Evolutionary conservation across 164 flowering plant genomes (phyloP), one percentile per base, ranked within the genome.

Genomic region (Pachysandra terminalis): DNA sequence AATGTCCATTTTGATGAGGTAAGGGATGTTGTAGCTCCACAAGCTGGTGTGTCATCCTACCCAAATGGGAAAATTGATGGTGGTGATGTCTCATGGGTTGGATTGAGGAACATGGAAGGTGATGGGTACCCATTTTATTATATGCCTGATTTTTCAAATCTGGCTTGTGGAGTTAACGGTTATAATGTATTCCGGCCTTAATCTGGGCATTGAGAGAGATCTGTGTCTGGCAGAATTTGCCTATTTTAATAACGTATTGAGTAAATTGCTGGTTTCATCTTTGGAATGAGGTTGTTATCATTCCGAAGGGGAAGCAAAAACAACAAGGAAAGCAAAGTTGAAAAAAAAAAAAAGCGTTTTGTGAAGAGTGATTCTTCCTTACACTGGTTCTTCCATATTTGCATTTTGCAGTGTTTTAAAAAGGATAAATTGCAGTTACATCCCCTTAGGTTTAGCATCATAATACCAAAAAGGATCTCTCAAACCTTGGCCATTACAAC

Each of bases 161-260:
- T 81, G 68, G 74, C 84, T 3, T 66, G 79, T 32, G 84, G 88
- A 28, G 74, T 84, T 19, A 89, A 84, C 64, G 88, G 95, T 40
- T 91, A 86, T 61, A 41, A 84, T 2, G 55, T 82, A 60, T 92
- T 78, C 82, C 77, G 90, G 73, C 96, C 97, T 52, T 81, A 89
- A 59, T 84, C 81, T 74, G 87, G 93, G 19, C 88, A 77, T 35
- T 88, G 81, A 81, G 48, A 17, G 65, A 24, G 61, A 63, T 68
- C 68, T 59, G 64, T 68, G 57, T 63, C 41, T 24, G 67, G 67
- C 56, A 62, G 69, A 61, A 63, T 51, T 27, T 64, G 22, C 59
- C 70, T 67, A 21, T 73, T 59, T 67, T 79, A 82, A 83, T 78
- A 81, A 81, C 79, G 71, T 78, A 69, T 66, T 62, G 40, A 68